A percentile compares a stretch with the other conserved stretches of the same genome.
Evolutionary conservation across 1,284 basidiomycete genomes (phyloP).

Genomic region (Macrocystidia cucumis): DNA sequence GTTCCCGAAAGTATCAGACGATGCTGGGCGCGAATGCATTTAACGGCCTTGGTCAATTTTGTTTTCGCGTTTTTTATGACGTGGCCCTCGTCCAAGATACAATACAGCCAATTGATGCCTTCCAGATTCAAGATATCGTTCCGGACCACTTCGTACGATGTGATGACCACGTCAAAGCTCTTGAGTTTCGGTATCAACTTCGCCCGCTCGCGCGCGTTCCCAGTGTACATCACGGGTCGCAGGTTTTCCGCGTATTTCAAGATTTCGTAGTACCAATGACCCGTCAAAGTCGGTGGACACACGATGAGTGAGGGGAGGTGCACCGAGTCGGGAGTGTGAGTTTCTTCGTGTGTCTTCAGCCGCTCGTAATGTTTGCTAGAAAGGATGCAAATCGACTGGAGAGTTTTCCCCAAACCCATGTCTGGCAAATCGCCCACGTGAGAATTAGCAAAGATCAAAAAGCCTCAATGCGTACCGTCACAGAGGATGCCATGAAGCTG

Average conservation of each 20-base stretch:
- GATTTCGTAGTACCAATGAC: constrained; percentile 99
- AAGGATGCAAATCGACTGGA: constrained; percentile 97
- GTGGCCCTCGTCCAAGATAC: constrained; percentile 97
- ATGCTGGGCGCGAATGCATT: constrained; percentile 86
- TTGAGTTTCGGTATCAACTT: constrained; percentile 60
- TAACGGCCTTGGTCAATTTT: constrained; percentile 95
- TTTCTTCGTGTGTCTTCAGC: constrained; percentile 59
- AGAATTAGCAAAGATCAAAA: background rate
- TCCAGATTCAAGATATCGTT: constrained; percentile 86
- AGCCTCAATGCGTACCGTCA: constrained; percentile 80
- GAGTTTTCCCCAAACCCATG: constrained; percentile 98
- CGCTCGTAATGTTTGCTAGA: constrained; percentile 93
- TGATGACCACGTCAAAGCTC: constrained; percentile 85
- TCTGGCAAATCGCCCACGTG: constrained; percentile 39
- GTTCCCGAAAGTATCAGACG: constrained; percentile 94
- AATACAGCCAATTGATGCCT: constrained; percentile 86
- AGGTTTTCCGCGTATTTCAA: constrained; percentile 88
- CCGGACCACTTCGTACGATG: constrained; percentile 95
- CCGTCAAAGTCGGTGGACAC: constrained; percentile 95
- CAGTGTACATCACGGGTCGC: constrained; percentile 84
- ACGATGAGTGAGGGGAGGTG: constrained; percentile 93
- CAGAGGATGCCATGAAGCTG: constrained; percentile 98
- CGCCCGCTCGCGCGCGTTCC: constrained; percentile 82
- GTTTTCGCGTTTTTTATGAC: constrained; percentile 99
- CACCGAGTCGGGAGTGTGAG: constrained; percentile 69